Evolutionary conservation across 805 yeast genomes (phyloP), one percentile per base, ranked within the genome.

Genomic region (Candida bentonensis): DNA sequence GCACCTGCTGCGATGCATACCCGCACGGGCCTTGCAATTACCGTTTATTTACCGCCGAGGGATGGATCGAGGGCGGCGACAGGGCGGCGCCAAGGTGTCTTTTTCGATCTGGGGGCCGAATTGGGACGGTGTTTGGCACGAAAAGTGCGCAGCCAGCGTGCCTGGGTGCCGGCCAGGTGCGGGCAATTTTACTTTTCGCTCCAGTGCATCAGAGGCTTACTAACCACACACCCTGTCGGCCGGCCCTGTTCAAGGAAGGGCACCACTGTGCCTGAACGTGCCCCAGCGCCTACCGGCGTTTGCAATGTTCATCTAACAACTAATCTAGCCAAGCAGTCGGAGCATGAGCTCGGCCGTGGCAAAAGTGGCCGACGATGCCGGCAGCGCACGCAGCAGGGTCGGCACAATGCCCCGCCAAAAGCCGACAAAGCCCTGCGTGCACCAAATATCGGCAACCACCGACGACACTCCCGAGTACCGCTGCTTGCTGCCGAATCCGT

Each of bases 351-450:
- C 89, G 2, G 81, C 88, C 13, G 81, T 74, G 2, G 87, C 83
- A 66, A 81, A 81, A 0, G 89, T 81, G 15, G 83, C 83, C 1
- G 88, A 85, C 47, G 79, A 79, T 0, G 85, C 83, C 51, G 80
- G 85, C 15, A 71, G 59, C 45, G 80, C 85, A 43, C 85, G 60
- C 11, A 73, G 44, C 5, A 75, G 52, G 0, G 85, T 79, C 42
- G 80, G 73, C 11, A 64, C 58, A 15, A 68, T 57, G 1, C 85
- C 85, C 46, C 80, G 62, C 59, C 71, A 76, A 23, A 79, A 55
- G 0, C 84, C 85, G 15, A 46, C 41, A 4, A 50, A 15, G 2
- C 85, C 84, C 4, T 64, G 54, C 0, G 57, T 46, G 3, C 47
- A 42, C 51, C 66, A 67, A 2, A 79, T 77, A 48, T 66, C 60